phyloP scores from a whole-genome alignment of 1,139 yeast species.

The Lodderomyces oxycetoniae region DNA sequence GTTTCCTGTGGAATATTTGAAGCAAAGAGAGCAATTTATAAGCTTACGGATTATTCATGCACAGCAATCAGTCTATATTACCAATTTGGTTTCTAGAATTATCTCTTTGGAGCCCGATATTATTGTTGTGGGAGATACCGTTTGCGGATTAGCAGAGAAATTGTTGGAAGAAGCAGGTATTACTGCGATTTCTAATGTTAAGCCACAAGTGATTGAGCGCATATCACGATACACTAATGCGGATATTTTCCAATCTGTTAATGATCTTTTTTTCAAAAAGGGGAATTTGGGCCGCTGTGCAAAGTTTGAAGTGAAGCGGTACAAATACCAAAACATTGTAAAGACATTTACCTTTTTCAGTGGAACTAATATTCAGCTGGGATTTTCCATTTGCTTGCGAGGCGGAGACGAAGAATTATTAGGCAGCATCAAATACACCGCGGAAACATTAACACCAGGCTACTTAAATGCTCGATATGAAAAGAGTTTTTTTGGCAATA shows the following conservation, averaged over 20 bases:
- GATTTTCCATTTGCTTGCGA: slow-evolving; percentile 77
- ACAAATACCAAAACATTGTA: slow-evolving; percentile 46
- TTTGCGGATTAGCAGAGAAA: slow-evolving; percentile 77
- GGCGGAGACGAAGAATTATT: slow-evolving; percentile 65
- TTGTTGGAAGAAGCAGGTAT: slow-evolving; percentile 70
- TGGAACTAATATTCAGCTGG: slow-evolving; percentile 71
- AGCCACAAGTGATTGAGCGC: slow-evolving; percentile 77
- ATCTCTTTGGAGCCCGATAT: slow-evolving; percentile 75
- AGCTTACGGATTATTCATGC: slow-evolving; percentile 80
- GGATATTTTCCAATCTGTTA: slow-evolving; percentile 57
- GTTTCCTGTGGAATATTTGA: slow-evolving; percentile 85
- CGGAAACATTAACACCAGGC: slow-evolving; percentile 75
- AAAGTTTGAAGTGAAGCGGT: slow-evolving; percentile 66
- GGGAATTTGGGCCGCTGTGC: slow-evolving; percentile 70
- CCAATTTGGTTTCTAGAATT: slow-evolving; percentile 76
- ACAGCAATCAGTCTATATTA: slow-evolving; percentile 82
- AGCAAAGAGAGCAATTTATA: slow-evolving; percentile 68
- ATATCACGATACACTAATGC: slow-evolving; percentile 79
- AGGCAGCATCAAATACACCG: slow-evolving; percentile 67
- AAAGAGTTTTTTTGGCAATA: slow-evolving; percentile 59
- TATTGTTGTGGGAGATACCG: slow-evolving; percentile 73
- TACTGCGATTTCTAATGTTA: slow-evolving; percentile 73
- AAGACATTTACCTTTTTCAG: slow-evolving; percentile 74
- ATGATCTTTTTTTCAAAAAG: slow-evolving; percentile 45
- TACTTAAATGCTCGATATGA: slow-evolving; percentile 77